A percentile compares a stretch with the other conserved stretches of the same genome.
These are phyloP conservation scores for Lunasporangiospora selenospora DNA, from an alignment of 192 early-diverging fungal species.

Conservation along the genomic window DNA sequence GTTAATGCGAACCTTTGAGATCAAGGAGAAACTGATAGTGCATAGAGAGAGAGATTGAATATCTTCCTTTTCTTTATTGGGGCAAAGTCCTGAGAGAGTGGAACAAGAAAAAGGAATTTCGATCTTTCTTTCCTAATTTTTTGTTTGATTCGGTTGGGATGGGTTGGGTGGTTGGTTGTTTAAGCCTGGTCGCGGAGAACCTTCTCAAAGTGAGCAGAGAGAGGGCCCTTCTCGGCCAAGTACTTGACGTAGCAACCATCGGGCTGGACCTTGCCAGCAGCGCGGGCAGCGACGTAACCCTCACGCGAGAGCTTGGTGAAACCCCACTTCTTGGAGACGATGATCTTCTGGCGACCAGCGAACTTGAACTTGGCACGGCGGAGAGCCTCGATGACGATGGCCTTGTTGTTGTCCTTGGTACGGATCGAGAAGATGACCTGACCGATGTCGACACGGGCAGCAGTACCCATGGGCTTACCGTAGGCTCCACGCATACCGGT, in stretches of 20 bases:
- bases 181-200: conserved; percentile 34
- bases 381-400: conserved; percentile 86
- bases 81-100: too few relatives aligned
- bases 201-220: conserved; percentile 58
- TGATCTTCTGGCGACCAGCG: conserved; percentile 98
- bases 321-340: conserved; percentile 99
- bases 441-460: conserved; percentile 98
- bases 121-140: too few relatives aligned
- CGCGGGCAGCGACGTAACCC: conserved; percentile 83
- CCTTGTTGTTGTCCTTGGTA: conserved; percentile 94
- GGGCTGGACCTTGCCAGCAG: conserved; percentile 79
- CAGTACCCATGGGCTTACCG: conserved; percentile 95
- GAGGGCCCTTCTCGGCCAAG: conserved; percentile 83
- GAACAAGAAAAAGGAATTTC: too few relatives aligned
- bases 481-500: conserved; percentile 99
- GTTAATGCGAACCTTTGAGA: too few relatives aligned
- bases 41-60: too few relatives aligned
- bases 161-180: too few relatives aligned
- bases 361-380: conserved; percentile 87
- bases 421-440: conserved; percentile 97
- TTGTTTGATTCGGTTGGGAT: too few relatives aligned
- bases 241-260: conserved; percentile 98
- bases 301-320: conserved; percentile 97
- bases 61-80: too few relatives aligned
- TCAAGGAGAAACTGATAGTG: too few relatives aligned